Evolutionary conservation across 1,284 basidiomycete genomes (phyloP), one percentile per base, ranked within the genome.

Genomic region (Naganishia cerealis): DNA sequence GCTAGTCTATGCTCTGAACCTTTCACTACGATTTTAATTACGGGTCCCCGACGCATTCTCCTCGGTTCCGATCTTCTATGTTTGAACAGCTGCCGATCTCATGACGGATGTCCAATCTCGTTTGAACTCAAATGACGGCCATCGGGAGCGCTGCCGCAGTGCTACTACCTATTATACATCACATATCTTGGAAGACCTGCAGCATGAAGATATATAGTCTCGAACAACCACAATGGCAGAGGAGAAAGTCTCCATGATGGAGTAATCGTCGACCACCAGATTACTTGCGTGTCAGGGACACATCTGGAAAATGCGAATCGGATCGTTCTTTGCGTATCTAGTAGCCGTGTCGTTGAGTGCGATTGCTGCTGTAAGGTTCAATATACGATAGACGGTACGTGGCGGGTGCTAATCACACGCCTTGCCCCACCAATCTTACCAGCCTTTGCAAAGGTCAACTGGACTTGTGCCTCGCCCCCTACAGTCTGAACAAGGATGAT

Each of bases 401-500:
- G 21, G 21, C 21, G 21, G 10, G 9, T 21, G 46, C 46, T 50
- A 15, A 50, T 13, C 7, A 7, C 21, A 7, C 5, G n/a, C 9
- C 46, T 24, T 50, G 15, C 2, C 29, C 29, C 9, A 24, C 46
- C 24, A 3, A 3, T 50, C 1, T 9, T 24, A 21, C 24, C 21
- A 62, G 59, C 59, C 59, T 38, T 13, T 53, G n/a, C 36, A 24
- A 38, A 38, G 18, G 21, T 24, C 50, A 21, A 39, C 46, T n/a
- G 48, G 24, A 38, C 24, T 53, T 6, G 38, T 53, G 33, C 21
- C 46, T 16, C 59, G 59, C 15, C 5, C 69, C 72, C 0, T 73
- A 67, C 57, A 57, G 57, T 38, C 36, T 71, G 24, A 58, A 55
- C 9, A 69, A 68, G 29, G 58, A 42, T 4, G 70, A 71, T 33